These are phyloP conservation scores for Pythium brachiatum DNA, from an alignment of 352 stramenopile genomes.

Conservation along the genomic window DNA sequence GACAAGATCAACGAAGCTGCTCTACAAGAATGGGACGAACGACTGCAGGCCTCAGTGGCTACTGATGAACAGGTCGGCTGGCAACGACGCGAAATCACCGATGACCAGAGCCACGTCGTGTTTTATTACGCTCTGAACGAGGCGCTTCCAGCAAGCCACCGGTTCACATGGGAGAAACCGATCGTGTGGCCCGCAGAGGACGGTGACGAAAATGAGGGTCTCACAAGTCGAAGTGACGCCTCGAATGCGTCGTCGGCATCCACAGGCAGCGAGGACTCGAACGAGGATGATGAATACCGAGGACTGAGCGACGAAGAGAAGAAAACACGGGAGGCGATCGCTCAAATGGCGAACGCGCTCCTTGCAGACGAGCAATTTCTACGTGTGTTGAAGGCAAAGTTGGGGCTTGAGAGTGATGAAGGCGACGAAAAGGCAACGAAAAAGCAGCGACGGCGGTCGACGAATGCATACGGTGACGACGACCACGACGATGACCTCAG, in stretches of 20 bases:
- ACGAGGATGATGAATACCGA: conserved; percentile 12
- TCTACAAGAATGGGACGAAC: conserved; percentile 47
- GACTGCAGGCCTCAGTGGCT: conserved; percentile 44
- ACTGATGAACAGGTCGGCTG: conserved; percentile 49
- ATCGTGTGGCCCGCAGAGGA: conserved; percentile 31
- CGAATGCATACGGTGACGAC: conserved; percentile 13
- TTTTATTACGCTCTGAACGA: conserved; percentile 73
- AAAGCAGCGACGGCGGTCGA: conserved; percentile 14
- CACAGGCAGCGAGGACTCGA: conserved; percentile 2
- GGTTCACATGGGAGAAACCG: conserved; percentile 54
- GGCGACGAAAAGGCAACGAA: conserved; percentile 12
- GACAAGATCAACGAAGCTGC: conserved; percentile 23
- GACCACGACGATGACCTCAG: conserved; percentile 26
- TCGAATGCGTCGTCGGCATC: conserved; percentile 19
- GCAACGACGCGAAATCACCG: conserved; percentile 55
- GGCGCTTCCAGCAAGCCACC: conserved; percentile 34
- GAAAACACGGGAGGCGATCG: conserved; percentile 28
- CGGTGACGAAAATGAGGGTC: conserved; percentile 7
- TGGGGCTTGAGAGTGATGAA: conserved; percentile 37
- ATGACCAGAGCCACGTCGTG: conserved; percentile 44
- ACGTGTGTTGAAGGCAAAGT: conserved; percentile 46
- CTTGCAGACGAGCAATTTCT: conserved; percentile 67
- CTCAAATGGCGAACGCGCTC: conserved; percentile 34
- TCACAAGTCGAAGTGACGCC: conserved; percentile 21
- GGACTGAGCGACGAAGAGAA: conserved; percentile 25